Percentiles rank a stretch among this genome's conserved stretches.
Conservation (phyloP, 495 filamentous ascomycete genomes). For the Podospora bellae-mahoneyi region DNA sequence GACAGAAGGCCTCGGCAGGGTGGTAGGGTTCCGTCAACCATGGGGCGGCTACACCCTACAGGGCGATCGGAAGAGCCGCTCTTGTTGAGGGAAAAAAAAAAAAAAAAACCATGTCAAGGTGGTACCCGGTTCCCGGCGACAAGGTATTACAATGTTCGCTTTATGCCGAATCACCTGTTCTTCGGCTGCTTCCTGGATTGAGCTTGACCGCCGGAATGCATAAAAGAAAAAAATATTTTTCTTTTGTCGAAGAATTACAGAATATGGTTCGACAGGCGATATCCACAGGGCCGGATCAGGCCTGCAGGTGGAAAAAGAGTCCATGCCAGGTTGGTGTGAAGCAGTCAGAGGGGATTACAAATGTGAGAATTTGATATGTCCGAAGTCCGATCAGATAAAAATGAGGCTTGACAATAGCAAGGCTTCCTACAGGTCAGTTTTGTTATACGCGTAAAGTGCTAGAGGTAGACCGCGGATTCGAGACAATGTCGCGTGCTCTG, state of each 20-base stretch:
- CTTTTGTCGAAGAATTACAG: neutral
- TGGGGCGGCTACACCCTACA: neutral
- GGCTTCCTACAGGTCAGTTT: neutral
- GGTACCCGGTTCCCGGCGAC: too few species aligned
- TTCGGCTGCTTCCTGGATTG: neutral
- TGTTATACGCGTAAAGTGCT: neutral
- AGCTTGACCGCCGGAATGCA: neutral
- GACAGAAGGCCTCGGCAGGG: neutral
- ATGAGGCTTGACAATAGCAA: neutral
- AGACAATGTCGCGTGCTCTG: neutral
- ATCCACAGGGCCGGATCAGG: neutral
- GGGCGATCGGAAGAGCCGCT: neutral
- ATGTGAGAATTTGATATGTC: neutral
- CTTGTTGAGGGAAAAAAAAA: neutral
- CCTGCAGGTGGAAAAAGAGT: neutral
- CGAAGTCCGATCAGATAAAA: neutral
- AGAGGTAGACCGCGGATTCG: neutral
- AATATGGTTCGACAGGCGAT: neutral
- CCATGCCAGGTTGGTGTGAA: neutral
- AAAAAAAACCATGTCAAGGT: too few species aligned
- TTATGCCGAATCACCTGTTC: neutral
- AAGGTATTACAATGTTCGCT: neutral
- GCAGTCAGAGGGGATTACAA: neutral
- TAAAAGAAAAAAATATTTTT: neutral
- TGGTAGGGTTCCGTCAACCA: neutral